Percentiles rank a stretch among this genome's conserved stretches.
phyloP scores from a whole-genome alignment of 768 basidiomycete species.

The Gloeopeniophorella convolvens region DNA sequence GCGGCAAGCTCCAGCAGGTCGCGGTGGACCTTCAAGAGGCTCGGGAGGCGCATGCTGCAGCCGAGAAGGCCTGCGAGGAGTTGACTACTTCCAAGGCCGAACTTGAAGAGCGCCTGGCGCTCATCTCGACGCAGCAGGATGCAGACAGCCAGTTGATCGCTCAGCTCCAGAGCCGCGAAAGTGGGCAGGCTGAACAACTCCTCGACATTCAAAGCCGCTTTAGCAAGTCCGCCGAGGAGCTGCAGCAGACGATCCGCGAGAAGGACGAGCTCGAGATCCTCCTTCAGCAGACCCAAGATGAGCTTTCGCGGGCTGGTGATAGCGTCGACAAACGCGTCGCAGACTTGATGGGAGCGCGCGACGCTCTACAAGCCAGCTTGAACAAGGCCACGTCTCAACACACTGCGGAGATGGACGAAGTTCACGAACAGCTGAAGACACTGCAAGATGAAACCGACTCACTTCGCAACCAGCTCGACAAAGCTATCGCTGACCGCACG shows the following conservation, averaged over 20 bases:
- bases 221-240: constrained; percentile 1
- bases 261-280: constrained; percentile 9
- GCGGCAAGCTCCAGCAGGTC: constrained; percentile 19
- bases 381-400: constrained; percentile 23
- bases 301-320: constrained; percentile 1
- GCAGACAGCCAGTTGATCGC: neutral
- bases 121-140: constrained; percentile 3
- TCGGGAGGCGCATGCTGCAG: constrained; percentile 12
- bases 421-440: constrained; percentile 15
- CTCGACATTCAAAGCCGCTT: constrained; percentile 12
- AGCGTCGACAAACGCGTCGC: constrained; percentile 5
- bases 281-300: neutral
- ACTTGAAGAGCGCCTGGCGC: constrained; percentile 15
- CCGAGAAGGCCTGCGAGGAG: constrained; percentile 31
- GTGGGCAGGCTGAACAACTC: neutral
- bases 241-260: constrained; percentile 1
- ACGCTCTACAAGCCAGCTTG: constrained; percentile 26
- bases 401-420: constrained; percentile 16
- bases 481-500: constrained; percentile 6
- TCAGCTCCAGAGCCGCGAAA: constrained; percentile 4
- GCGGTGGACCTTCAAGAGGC: constrained; percentile 20
- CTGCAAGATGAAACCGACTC: constrained; percentile 3
- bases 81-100: constrained; percentile 8
- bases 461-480: constrained; percentile 12
- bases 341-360: constrained; percentile 23